These are phyloP conservation scores for Onygena corvina DNA, from an alignment of 2,329 filamentous ascomycete species.

Conservation along the genomic window DNA sequence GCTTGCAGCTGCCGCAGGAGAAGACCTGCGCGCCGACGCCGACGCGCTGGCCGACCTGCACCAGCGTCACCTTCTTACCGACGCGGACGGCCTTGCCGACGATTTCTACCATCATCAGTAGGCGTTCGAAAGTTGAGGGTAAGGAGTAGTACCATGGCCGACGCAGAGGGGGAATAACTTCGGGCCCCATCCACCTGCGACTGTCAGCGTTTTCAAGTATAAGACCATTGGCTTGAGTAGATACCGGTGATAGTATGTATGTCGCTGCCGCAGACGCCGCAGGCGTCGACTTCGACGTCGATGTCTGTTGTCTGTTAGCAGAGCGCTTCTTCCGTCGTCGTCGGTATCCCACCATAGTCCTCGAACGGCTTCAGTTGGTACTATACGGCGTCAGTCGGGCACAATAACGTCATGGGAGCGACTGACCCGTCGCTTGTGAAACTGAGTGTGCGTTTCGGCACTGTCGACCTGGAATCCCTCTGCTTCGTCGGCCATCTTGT, in stretches of 20 bases:
- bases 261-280: constrained; percentile 63
- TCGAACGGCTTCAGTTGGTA: constrained; percentile 77
- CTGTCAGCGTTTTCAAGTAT: constrained; percentile 22
- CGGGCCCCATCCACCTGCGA: constrained; percentile 39
- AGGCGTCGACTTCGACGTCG: constrained; percentile 74
- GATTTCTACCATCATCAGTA: constrained; percentile 45
- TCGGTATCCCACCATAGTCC: constrained; percentile 43
- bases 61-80: constrained; percentile 50
- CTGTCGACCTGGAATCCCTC: constrained; percentile 44
- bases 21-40: constrained; percentile 56
- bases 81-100: constrained; percentile 56
- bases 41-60: constrained; percentile 51
- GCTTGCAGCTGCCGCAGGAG: constrained; percentile 51
- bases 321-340: background rate
- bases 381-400: constrained; percentile 29
- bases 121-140: background rate
- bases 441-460: constrained; percentile 52
- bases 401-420: too few species aligned
- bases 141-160: constrained; percentile 35
- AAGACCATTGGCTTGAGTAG: constrained; percentile 11
- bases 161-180: constrained; percentile 41
- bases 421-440: constrained; percentile 45
- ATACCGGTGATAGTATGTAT: constrained; percentile 51
- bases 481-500: constrained; percentile 35
- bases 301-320: constrained; percentile 39